Evolutionary conservation across 2,329 filamentous ascomycete species (phyloP), one percentile per base, ranked within the genome.

Genomic region (Neodidymelliopsis sp.): DNA sequence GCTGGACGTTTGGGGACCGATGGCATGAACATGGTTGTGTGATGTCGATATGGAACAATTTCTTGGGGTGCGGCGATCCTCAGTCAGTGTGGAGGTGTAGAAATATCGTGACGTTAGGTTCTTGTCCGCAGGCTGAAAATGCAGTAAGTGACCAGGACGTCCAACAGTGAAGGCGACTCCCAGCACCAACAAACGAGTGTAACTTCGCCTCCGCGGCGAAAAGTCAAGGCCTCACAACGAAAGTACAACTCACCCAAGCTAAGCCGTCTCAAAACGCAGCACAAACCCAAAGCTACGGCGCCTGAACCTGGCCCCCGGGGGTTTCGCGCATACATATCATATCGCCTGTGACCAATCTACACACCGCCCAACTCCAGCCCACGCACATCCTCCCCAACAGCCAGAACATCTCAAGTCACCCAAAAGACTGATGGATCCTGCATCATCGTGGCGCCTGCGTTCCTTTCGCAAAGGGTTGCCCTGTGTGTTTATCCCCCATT

Each of bases 1-100:
- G 44, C 37, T 12, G 56, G 49, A 2, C 42, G 47, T 2, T 39
- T 6, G 23, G 55, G 43, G 15, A 49, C 27, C 27, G 46, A 23
- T 10, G 49, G 39, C n/a, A 51, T 34, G 18, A 45, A 49, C 52
- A 48, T 47, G 8, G 23, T 10, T 9, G 19, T 13, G 8, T 13
- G 13, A 12, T 15, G 27, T 4, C 16, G 5, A 11, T 16, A 23
- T 19, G 15, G 5, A 19, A 10, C 15, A 4, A 10, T 16, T 15
- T 33, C n/a, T 9, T 29, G 28, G 11, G 23, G 2, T 40, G n/a
- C 15, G 3, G 10, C n/a, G n/a, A n/a, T n/a, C n/a, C n/a, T n/a
- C n/a, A n/a, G n/a, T n/a, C n/a, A n/a, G n/a, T n/a, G n/a, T n/a
- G n/a, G n/a, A n/a, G n/a, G n/a, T n/a, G n/a, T n/a, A n/a, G n/a